Conservation (phyloP, 2,329 filamentous ascomycete species). For the Escovopsis weberi region DNA sequence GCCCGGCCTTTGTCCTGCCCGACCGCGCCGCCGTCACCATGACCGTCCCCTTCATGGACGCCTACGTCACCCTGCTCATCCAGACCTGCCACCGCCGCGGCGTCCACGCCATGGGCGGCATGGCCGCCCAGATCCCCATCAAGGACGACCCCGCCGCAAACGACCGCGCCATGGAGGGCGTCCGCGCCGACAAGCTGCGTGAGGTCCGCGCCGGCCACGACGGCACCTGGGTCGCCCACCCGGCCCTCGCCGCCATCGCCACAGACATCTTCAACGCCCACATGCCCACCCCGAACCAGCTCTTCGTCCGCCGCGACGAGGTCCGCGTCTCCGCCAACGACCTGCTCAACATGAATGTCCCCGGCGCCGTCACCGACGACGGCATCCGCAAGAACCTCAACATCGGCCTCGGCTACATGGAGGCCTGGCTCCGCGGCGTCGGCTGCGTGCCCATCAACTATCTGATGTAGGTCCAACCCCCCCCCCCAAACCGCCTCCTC, state of each 20-base stretch:
- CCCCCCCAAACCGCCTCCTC: not conserved
- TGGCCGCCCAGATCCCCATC: conserved; percentile 98
- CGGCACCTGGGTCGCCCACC: conserved; percentile 94
- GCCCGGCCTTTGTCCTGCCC: conserved; percentile 82
- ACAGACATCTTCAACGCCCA: conserved; percentile 91
- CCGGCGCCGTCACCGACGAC: conserved; percentile 79
- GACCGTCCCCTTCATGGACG: conserved; percentile 96
- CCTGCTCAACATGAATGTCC: conserved; percentile 95
- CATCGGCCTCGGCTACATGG: conserved; percentile 96
- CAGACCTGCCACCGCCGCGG: conserved; percentile 95
- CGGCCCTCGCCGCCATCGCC: conserved; percentile 76
- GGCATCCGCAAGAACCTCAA: conserved; percentile 96
- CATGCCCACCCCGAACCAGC: conserved; percentile 97
- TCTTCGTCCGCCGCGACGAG: conserved; percentile 81
- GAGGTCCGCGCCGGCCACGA: conserved; percentile 94
- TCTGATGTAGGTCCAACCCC: conserved; percentile 49
- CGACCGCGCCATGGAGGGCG: conserved; percentile 83
- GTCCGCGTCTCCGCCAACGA: conserved; percentile 72
- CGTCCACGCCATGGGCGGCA: conserved; percentile 97
- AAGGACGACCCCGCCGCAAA: conserved; percentile 87
- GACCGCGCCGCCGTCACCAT: conserved; percentile 88
- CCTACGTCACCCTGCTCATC: conserved; percentile 90
- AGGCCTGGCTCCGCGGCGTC: conserved; percentile 89
- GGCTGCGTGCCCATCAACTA: conserved; percentile 97
- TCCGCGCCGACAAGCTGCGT: conserved; percentile 89